These are phyloP conservation scores for Alternaria sp. DNA, from an alignment of 2,329 filamentous ascomycete species.

Conservation along the genomic window DNA sequence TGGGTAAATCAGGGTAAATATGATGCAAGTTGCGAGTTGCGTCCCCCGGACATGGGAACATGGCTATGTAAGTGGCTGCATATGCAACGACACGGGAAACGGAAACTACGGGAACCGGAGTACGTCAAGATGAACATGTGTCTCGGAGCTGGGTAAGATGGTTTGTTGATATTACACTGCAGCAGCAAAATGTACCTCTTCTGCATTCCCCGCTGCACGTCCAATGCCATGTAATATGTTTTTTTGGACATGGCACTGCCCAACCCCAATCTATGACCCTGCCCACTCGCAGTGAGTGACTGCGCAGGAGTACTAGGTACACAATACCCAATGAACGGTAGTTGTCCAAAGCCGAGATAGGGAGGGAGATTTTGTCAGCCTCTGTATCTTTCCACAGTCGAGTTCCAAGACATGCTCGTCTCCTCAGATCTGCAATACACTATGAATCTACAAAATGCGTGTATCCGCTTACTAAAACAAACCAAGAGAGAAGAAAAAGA, in stretches of 20 bases:
- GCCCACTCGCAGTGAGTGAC: not conserved
- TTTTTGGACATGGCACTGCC: not conserved
- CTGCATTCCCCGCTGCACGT: not conserved
- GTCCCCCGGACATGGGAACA: too few relatives aligned
- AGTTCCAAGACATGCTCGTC: conserved; percentile 10
- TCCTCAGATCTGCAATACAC: not conserved
- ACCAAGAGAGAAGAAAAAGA: not conserved
- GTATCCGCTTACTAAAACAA: conserved; percentile 9
- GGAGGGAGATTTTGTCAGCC: not conserved
- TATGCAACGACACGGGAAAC: not conserved
- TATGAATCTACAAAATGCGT: conserved; percentile 14
- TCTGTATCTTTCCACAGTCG: conserved; percentile 2
- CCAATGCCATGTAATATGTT: not conserved
- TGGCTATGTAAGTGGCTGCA: not conserved
- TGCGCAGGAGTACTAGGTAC: not conserved
- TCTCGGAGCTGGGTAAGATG: not conserved
- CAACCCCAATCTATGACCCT: not conserved
- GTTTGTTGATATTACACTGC: conserved; percentile 1
- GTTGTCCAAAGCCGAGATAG: not conserved
- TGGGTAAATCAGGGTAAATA: conserved; percentile 1
- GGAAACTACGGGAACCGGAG: not conserved
- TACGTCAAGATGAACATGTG: not conserved
- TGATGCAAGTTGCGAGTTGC: not conserved
- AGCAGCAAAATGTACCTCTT: not conserved
- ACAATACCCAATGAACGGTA: not conserved